phyloP scores from a whole-genome alignment of 1,284 basidiomycete genomes.

The Athelia psychrophila region DNA sequence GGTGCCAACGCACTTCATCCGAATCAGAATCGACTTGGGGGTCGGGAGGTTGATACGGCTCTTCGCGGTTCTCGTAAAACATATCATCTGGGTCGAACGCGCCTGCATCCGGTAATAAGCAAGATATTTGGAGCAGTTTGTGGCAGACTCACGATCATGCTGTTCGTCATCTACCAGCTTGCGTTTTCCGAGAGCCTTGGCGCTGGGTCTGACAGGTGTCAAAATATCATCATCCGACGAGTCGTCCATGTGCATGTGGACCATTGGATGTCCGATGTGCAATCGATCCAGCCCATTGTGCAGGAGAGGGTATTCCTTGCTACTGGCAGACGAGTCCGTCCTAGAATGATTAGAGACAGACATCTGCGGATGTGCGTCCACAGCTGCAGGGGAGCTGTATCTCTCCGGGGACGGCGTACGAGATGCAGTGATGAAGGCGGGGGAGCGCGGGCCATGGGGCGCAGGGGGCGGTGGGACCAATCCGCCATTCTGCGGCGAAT shows the following conservation, averaged over 20 bases:
- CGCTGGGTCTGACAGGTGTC: constrained; percentile 54
- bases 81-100: constrained; percentile 41
- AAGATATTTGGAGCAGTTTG: background rate
- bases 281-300: constrained; percentile 19
- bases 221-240: constrained; percentile 24
- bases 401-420: constrained; percentile 45
- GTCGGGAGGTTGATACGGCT: constrained; percentile 22
- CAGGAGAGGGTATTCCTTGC: constrained; percentile 12
- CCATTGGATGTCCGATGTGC: constrained; percentile 20
- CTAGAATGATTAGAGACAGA: constrained; percentile 13
- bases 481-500: constrained; percentile 17
- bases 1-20: constrained; percentile 23
- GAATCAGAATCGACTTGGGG: constrained; percentile 35
- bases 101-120: constrained; percentile 14
- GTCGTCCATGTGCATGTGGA: constrained; percentile 18
- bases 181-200: constrained; percentile 79
- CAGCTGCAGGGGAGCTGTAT: background rate
- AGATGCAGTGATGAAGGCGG: constrained; percentile 37
- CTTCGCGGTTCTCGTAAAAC: constrained; percentile 36
- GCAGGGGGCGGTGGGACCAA: constrained; percentile 65
- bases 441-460: constrained; percentile 67
- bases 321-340: constrained; percentile 14
- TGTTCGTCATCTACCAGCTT: constrained; percentile 52
- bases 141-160: constrained; percentile 39
- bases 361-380: background rate